Conservation (phyloP, 1,284 basidiomycete genomes). For the Cryptococcus maquisensis region DNA sequence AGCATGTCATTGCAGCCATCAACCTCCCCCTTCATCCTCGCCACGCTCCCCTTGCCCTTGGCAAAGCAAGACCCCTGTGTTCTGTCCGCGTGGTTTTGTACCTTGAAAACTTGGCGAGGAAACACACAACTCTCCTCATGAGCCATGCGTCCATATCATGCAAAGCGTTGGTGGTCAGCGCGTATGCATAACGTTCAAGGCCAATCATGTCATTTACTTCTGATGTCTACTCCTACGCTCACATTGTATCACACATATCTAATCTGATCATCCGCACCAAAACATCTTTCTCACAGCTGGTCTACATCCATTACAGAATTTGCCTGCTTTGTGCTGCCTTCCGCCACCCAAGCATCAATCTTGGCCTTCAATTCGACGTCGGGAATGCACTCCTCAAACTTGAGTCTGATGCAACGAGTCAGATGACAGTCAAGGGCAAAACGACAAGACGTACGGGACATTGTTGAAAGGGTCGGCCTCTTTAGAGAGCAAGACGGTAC, state of each 20-base stretch:
- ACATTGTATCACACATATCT: neutral
- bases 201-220: neutral
- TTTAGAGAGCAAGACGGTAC: constrained; percentile 88
- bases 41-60: too few relatives aligned
- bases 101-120: too few relatives aligned
- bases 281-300: constrained; percentile 17
- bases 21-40: too few relatives aligned
- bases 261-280: neutral
- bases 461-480: constrained; percentile 88
- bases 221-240: neutral
- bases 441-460: constrained; percentile 52
- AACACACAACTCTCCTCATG: too few relatives aligned
- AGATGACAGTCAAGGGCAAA: neutral
- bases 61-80: too few relatives aligned
- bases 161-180: neutral
- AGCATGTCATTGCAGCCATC: too few relatives aligned
- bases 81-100: too few relatives aligned
- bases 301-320: constrained; percentile 44
- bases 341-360: constrained; percentile 60
- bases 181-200: neutral
- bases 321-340: constrained; percentile 46
- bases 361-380: constrained; percentile 60
- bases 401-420: constrained; percentile 48
- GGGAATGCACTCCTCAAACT: constrained; percentile 75
- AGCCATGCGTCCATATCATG: too few relatives aligned